phyloP scores from a whole-genome alignment of 352 stramenopile species.

The Globisporangium nodosum region DNA sequence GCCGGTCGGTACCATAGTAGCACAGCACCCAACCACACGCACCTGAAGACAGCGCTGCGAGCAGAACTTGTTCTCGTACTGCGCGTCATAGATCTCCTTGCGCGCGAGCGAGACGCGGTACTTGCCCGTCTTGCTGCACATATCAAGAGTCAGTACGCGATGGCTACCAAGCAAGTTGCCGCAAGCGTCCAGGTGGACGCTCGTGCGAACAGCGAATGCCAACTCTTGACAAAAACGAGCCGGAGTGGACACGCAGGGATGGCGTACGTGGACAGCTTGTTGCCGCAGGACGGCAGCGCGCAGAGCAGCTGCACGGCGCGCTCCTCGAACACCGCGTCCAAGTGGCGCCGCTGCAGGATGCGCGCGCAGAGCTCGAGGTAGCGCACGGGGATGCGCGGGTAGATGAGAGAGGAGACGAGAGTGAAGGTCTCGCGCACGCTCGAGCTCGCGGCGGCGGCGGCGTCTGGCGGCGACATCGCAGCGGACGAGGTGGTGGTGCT shows the following conservation, averaged over 20 bases:
- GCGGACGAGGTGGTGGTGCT: too few relatives aligned
- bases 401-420: constrained; percentile 77
- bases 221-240: not conserved
- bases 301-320: constrained; percentile 61
- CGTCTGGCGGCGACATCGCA: not conserved
- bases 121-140: constrained; percentile 47
- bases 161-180: too few relatives aligned
- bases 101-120: constrained; percentile 68
- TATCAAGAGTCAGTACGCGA: too few relatives aligned
- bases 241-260: not conserved
- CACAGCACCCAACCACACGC: not conserved
- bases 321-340: constrained; percentile 82
- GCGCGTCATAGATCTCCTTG: constrained; percentile 77
- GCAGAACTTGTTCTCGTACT: constrained; percentile 80
- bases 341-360: constrained; percentile 72
- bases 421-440: constrained; percentile 73
- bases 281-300: constrained; percentile 65
- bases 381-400: constrained; percentile 44
- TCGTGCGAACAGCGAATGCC: not conserved
- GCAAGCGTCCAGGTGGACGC: too few relatives aligned
- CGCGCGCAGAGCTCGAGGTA: constrained; percentile 64
- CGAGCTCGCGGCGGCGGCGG: constrained; percentile 28
- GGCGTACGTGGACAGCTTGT: constrained; percentile 40
- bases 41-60: constrained; percentile 66
- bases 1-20: not conserved